phyloP scores from a whole-genome alignment of 768 basidiomycete genomes.

The Tulasnella sp. region DNA sequence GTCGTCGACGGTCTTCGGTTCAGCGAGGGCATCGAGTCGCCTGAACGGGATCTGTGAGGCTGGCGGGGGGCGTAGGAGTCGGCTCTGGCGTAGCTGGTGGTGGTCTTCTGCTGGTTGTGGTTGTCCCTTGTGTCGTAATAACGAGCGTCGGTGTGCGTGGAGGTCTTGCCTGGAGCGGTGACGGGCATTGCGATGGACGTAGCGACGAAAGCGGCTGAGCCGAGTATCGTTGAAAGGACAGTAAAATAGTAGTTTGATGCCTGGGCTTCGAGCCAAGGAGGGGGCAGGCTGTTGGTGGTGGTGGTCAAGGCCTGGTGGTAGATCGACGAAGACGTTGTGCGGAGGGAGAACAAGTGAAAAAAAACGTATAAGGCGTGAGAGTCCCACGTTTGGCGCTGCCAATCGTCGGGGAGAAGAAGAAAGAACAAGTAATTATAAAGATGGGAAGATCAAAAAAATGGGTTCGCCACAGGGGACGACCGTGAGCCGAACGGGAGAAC shows the following conservation, averaged over 20 bases:
- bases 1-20: background rate
- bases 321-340: background rate
- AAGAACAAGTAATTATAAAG: background rate
- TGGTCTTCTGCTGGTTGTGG: background rate
- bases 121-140: background rate
- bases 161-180: background rate
- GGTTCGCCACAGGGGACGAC: background rate
- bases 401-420: background rate
- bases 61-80: background rate
- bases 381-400: background rate
- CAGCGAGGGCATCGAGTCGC: background rate
- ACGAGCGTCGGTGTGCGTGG: background rate
- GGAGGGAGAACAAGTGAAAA: background rate
- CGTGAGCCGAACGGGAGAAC: background rate
- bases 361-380: background rate
- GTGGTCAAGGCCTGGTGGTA: background rate
- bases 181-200: background rate
- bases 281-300: background rate
- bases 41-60: background rate
- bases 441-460: background rate
- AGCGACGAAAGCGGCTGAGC: background rate
- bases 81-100: background rate
- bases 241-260: background rate
- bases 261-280: background rate
- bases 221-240: background rate